Percentiles rank a stretch among this genome's conserved stretches.
phyloP scores from a whole-genome alignment of 2,329 filamentous ascomycete genomes.

The Aureobasidium sp. region DNA sequence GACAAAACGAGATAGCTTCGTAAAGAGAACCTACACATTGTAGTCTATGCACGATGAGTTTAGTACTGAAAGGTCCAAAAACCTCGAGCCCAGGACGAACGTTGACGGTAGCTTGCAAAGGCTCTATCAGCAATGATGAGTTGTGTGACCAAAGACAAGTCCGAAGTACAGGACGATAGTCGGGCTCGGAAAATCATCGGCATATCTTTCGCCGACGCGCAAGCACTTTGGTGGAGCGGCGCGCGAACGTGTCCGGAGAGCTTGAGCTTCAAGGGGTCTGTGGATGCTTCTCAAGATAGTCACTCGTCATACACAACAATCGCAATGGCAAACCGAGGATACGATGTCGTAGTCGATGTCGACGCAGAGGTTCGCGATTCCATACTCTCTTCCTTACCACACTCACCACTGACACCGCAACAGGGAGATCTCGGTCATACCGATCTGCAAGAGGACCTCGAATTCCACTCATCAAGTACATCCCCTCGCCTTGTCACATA shows the following conservation, averaged over 20 bases:
- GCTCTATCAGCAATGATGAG: too few relatives aligned
- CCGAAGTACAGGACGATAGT: too few relatives aligned
- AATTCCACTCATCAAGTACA: conserved; percentile 86
- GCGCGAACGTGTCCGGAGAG: conserved; percentile 5
- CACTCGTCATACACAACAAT: background rate
- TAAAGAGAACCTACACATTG: too few relatives aligned
- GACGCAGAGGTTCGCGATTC: conserved; percentile 70
- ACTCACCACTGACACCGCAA: conserved; percentile 45
- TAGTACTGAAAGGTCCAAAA: too few relatives aligned
- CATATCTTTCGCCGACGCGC: background rate
- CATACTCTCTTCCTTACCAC: background rate
- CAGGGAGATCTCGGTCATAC: conserved; percentile 97
- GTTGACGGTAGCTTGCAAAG: too few relatives aligned
- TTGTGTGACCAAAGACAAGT: too few relatives aligned
- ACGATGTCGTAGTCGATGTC: conserved; percentile 96
- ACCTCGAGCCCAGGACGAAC: too few relatives aligned
- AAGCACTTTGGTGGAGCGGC: background rate
- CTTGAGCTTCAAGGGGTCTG: background rate
- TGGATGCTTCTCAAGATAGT: background rate
- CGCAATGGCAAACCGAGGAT: conserved; percentile 58
- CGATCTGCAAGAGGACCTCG: conserved; percentile 90
- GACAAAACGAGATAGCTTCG: too few relatives aligned
- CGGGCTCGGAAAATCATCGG: background rate
- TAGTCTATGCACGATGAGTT: too few relatives aligned
- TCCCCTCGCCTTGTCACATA: conserved; percentile 6